These are phyloP conservation scores for Tetraselmis striata DNA, from an alignment of 139 green algal species.

Conservation along the genomic window DNA sequence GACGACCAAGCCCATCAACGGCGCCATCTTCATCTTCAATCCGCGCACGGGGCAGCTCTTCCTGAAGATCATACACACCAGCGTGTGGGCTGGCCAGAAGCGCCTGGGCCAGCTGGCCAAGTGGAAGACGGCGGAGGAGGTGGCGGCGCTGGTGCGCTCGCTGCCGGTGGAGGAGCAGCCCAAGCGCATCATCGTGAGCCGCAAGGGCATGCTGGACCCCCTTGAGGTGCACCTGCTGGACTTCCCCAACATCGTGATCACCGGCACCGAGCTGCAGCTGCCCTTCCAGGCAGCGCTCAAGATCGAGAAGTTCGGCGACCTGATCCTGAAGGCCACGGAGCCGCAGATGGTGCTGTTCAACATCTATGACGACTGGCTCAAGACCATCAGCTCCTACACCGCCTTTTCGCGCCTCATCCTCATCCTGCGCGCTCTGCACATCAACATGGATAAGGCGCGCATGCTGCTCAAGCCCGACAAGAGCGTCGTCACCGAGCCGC, in stretches of 20 bases:
- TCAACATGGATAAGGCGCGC: constrained; percentile 97
- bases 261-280: constrained; percentile 95
- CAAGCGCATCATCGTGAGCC: constrained; percentile 98
- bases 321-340: constrained; percentile 92
- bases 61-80: constrained; percentile 98
- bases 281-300: constrained; percentile 98
- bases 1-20: constrained; percentile 97
- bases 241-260: constrained; percentile 99
- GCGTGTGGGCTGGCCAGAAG: constrained; percentile 99
- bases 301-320: constrained; percentile 98
- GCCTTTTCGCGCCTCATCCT: constrained; percentile 96
- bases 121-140: constrained; percentile 99
- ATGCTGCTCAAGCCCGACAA: constrained; percentile 96
- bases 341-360: constrained; percentile 99
- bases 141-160: constrained; percentile 87
- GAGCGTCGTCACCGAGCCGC: constrained; percentile 88
- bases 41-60: constrained; percentile 95
- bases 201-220: constrained; percentile 99
- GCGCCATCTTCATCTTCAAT: constrained; percentile 99
- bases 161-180: constrained; percentile 98
- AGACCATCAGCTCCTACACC: constrained; percentile 95
- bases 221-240: constrained; percentile 98
- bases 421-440: constrained; percentile 95
- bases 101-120: constrained; percentile 96
- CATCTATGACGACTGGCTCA: constrained; percentile 99